Percentiles rank a stretch among this genome's conserved stretches.
These are phyloP conservation scores for Hanseniaspora sp. DNA, from an alignment of 1,139 yeast species.

Conservation along the genomic window DNA sequence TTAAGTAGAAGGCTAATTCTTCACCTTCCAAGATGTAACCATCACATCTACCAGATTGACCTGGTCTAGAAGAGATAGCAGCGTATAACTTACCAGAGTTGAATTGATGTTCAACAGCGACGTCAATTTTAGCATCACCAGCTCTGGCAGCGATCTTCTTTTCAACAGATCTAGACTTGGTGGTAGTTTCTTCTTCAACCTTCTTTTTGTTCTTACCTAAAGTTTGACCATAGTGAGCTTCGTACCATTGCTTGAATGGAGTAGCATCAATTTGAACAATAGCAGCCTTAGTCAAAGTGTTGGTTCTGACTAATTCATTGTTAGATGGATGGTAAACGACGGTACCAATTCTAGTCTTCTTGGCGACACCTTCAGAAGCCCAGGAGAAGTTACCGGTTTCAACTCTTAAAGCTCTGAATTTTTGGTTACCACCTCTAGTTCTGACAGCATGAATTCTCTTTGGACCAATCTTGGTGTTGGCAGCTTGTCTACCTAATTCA, in stretches of 20 bases:
- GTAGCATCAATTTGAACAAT: slow-evolving; percentile 99
- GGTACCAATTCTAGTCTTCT: slow-evolving; percentile 97
- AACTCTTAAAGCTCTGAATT: slow-evolving; percentile 98
- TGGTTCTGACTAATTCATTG: slow-evolving; percentile 99
- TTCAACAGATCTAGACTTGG: slow-evolving; percentile 73
- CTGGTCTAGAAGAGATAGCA: slow-evolving; percentile 98
- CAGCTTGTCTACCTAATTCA: slow-evolving; percentile 99
- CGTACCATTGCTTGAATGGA: slow-evolving; percentile 99
- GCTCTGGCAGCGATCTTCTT: slow-evolving; percentile 91
- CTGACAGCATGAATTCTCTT: slow-evolving; percentile 98
- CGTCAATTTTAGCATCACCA: slow-evolving; percentile 70
- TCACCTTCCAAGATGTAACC: slow-evolving; percentile 99
- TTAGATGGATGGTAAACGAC: slow-evolving; percentile 99
- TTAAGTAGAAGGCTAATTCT: slow-evolving; percentile 99
- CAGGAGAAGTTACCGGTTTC: slow-evolving; percentile 99
- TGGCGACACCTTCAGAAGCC: slow-evolving; percentile 97
- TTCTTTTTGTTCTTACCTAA: slow-evolving; percentile 62
- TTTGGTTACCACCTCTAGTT: slow-evolving; percentile 99
- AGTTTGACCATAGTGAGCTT: slow-evolving; percentile 90
- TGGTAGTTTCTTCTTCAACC: slow-evolving; percentile 44
- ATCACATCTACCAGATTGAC: slow-evolving; percentile 99
- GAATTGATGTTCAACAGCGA: slow-evolving; percentile 90
- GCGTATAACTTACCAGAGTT: slow-evolving; percentile 98
- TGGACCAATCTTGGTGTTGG: slow-evolving; percentile 98
- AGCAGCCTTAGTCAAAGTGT: slow-evolving; percentile 98